Evolutionary conservation across 768 basidiomycete species (phyloP), one percentile per base, ranked within the genome.

Genomic region (Suillus spraguei): DNA sequence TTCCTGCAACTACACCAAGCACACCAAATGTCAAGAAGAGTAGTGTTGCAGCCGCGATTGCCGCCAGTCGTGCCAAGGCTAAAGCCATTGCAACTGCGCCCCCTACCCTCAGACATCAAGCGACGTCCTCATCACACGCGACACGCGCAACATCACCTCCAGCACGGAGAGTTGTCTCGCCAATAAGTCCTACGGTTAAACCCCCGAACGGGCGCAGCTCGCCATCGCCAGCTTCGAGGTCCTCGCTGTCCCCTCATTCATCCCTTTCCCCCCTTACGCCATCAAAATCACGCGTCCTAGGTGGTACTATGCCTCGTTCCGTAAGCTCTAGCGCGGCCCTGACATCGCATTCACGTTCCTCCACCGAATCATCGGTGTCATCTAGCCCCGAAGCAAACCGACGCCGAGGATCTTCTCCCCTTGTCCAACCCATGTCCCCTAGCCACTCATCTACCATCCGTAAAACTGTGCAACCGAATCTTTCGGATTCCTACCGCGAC

Each of bases 31-130:
- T 75, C 60, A 95, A 94, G 78, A 95, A 95, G 75, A 86, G 85
- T 52, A 93, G 92, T 63, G 81, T 95, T 61, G 89, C 92, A 46
- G 92, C 94, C 10, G 87, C 92, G 28, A 92, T 96, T 69, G 95
- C 95, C 46, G 94, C 95, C 24, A 95, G 91, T 72, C 85, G 94
- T 28, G 92, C 90, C 17, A 96, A 93, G 72, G 92, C 92, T 17
- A 94, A 88, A 70, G 89, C 86, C 24, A 92, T 92, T 64, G 91
- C 93, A 3, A 88, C 82, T 38, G 90, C 92, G 10, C 93, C 93
- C 22, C 93, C 93, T 4, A 84, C 85, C 59, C 80, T 92, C 56
- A 83, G 89, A 60, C 93, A 94, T 73, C 91, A 93, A 72, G 91
- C 92, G 6, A 94, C 91, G 10, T 91, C 92, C 56, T 79, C 77